Percentiles rank a stretch among this genome's conserved stretches.
Conservation (phyloP, 352 stramenopile species). For the Phytophthora pini region DNA sequence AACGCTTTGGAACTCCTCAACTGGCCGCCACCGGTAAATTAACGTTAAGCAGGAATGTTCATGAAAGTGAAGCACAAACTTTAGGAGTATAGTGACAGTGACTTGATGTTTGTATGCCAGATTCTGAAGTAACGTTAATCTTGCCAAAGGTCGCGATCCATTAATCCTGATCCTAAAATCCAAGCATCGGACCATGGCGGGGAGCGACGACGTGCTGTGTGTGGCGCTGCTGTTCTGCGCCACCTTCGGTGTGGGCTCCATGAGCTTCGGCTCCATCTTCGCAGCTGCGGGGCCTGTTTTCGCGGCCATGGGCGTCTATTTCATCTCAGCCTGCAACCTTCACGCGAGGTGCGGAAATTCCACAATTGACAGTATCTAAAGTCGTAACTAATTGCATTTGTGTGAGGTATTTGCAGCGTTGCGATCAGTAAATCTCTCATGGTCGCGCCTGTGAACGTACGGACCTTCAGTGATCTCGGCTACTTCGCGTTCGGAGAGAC, state of each 20-base stretch:
- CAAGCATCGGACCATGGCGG: constrained; percentile 18
- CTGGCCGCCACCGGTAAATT: no score
- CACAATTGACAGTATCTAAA: no score
- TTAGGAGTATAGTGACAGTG: no score
- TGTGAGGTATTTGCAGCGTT: constrained; percentile 33
- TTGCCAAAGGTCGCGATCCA: constrained; percentile 27
- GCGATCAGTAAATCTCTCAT: constrained; percentile 67
- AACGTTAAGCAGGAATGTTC: no score
- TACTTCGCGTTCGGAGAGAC: constrained; percentile 62
- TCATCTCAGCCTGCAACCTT: constrained; percentile 81
- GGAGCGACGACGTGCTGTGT: constrained; percentile 59
- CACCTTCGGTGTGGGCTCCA: constrained; percentile 75
- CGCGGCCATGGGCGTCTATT: constrained; percentile 69
- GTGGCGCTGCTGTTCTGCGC: constrained; percentile 77
- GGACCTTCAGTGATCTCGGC: constrained; percentile 77
- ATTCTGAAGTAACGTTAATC: no score
- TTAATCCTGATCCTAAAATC: neutral
- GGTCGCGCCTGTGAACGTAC: constrained; percentile 57
- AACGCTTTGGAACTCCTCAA: no score
- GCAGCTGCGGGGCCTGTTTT: constrained; percentile 60
- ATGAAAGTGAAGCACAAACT: no score
- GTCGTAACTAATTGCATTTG: neutral
- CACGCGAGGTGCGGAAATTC: constrained; percentile 50
- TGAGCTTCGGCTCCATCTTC: constrained; percentile 78
- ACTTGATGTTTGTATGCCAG: no score